Conservation (phyloP, 768 basidiomycete species). For the Russula emetica region DNA sequence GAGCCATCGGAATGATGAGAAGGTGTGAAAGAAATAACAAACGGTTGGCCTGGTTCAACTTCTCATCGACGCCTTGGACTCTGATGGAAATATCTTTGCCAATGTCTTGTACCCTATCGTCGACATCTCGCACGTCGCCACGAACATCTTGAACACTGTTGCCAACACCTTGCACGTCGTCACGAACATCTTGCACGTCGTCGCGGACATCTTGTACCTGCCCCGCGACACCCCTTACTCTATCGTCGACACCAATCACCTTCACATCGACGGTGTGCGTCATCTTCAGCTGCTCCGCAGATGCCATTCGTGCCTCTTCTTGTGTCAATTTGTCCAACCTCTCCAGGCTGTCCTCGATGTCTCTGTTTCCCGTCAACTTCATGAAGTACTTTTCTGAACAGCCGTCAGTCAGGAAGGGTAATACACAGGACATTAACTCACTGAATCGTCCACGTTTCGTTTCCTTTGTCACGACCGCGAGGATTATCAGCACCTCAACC, state of each 20-base stretch:
- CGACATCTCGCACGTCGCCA: no score
- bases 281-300: neutral
- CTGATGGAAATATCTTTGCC: no score
- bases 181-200: neutral
- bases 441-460: no score
- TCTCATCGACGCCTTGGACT: no score
- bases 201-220: neutral
- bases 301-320: neutral
- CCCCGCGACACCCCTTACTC: neutral
- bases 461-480: no score
- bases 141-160: no score
- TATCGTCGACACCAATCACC: neutral
- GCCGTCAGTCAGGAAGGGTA: no score
- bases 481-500: no score
- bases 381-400: neutral
- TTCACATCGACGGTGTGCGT: no score
- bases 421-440: no score
- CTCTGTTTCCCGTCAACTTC: neutral
- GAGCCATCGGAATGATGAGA: neutral
- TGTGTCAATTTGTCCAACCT: slow-evolving; percentile 1
- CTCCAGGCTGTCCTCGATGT: neutral
- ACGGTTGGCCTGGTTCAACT: neutral
- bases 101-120: no score
- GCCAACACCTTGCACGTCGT: no score
- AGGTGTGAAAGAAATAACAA: neutral